A percentile compares a stretch with the other conserved stretches of the same genome.
These are phyloP conservation scores for Pseudomonodictys pantanalensis DNA, from an alignment of 495 filamentous ascomycete species.

Conservation along the genomic window DNA sequence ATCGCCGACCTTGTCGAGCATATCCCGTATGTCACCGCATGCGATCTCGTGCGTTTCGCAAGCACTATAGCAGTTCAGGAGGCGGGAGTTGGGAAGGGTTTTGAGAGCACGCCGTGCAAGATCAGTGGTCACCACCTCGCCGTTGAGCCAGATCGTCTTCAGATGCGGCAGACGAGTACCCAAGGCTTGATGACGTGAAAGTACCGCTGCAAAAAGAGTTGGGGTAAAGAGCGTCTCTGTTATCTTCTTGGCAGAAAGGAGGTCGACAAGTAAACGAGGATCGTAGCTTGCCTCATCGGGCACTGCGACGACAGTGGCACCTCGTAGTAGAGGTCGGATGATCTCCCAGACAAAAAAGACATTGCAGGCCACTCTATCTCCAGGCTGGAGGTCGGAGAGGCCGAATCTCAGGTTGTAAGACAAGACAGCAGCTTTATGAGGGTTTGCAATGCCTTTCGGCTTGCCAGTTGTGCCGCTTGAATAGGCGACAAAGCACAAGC, in stretches of 20 bases:
- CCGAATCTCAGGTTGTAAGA: slow-evolving; percentile 64
- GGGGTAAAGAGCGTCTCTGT: slow-evolving; percentile 76
- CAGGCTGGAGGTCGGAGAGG: slow-evolving; percentile 58
- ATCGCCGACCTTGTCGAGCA: slow-evolving; percentile 56
- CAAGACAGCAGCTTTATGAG: slow-evolving; percentile 61
- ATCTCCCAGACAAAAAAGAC: slow-evolving; percentile 76
- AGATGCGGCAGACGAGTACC: slow-evolving; percentile 55
- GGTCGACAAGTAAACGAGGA: slow-evolving; percentile 61
- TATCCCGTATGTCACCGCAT: slow-evolving; percentile 64
- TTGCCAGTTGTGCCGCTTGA: slow-evolving; percentile 66
- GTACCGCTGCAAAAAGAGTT: slow-evolving; percentile 62
- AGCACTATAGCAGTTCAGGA: slow-evolving; percentile 70
- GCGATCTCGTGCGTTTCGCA: slow-evolving; percentile 73
- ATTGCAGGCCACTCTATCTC: slow-evolving; percentile 69
- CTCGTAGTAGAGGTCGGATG: slow-evolving; percentile 63
- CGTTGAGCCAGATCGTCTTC: slow-evolving; percentile 65
- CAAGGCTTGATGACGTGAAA: slow-evolving; percentile 59
- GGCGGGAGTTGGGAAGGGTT: slow-evolving; percentile 58
- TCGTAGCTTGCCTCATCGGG: slow-evolving; percentile 69
- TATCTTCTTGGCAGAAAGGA: slow-evolving; percentile 54
- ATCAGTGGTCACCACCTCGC: slow-evolving; percentile 68
- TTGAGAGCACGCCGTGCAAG: slow-evolving; percentile 59
- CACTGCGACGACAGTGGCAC: slow-evolving; percentile 63
- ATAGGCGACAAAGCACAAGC: slow-evolving; percentile 61
- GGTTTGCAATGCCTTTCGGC: slow-evolving; percentile 68